Base-by-base conservation (phyloP, 306 rosid species). In the Sophora flavescens region DNA sequence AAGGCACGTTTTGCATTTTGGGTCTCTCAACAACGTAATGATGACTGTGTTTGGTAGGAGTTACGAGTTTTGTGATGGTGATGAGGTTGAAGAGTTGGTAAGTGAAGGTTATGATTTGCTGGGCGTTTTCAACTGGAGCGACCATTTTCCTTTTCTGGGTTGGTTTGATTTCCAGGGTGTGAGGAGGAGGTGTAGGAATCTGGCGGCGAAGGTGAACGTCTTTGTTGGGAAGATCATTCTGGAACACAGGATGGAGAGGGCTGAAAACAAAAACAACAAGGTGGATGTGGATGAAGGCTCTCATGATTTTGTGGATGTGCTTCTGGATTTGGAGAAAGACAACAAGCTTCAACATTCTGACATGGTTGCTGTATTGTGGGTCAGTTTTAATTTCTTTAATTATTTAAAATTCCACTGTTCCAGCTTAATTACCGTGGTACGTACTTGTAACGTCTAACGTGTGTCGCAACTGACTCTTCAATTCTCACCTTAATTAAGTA, bases 291-390 rank as follows among this genome's bases (percentile, higher is more conserved):
- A 78, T 15, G 81, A 68, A 8, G 48, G 73, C 3, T 78, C 59
- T 16, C 82, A 80, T 18, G 97, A 92, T 84, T 92, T 92, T 68
- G 97, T 92, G 48, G 96, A 92, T 63, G 91, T 88, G 62, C 76
- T 92, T 57, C 86, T 92, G 5, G 89, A 84, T 83, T 80, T 90
- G 80, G 88, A 88, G 81, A 68, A 84, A 52, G 93, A 86, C 14
- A 86, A 84, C 68, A 84, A 11, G 47, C 84, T 92, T 54, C 75
- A 61, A 52, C 88, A 92, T 61, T 79, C 92, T 41, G 97, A 92
- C 18, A 90, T 90, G 92, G 82, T 90, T 70, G 97, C 96, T 15
- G 87, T 92, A 54, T 58, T 90, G 36, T 92, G 97, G 97, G 97
- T 92, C 57, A 63, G 77, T 74, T 53, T 76, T 22, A 22, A 22